Base-by-base conservation (phyloP, 805 yeast genomes). In the Cyberlindnera suaveolens region DNA sequence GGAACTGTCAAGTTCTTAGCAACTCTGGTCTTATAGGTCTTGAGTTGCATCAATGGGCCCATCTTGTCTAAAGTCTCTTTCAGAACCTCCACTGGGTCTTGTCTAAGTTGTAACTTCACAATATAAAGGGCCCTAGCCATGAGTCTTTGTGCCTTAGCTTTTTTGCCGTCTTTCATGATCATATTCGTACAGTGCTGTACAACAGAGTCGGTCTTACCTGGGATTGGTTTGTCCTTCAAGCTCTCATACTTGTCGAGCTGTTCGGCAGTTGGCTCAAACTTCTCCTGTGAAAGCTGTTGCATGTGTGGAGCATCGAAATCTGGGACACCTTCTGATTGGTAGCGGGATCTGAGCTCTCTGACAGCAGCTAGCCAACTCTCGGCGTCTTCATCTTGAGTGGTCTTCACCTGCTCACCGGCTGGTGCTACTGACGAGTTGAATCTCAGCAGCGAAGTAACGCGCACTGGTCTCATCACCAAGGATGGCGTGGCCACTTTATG, bases 141-240 rank as follows among this genome's bases (percentile, higher is more conserved):
- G 39, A 74, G 71, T 53, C 75, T 82, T 59, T 82, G 82, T 0
- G 98, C 97, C 39, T 72, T 68, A 43, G 85, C 77, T 63, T 90
- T 93, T 63, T 82, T 81, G 35, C 99, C 99, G 60, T 87, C 82
- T 59, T 86, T 80, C 98, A 93, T 93, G 48, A 93, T 80, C 68
- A 89, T 72, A 60, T 89, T 89, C 42, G 86, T 82, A 57, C 93
- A 77, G 53, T 85, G 82, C 39, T 81, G 80, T 39, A 90, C 70
- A 17, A 81, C 76, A n/a, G 85, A 83, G 54, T 88, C 93, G 36
- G 67, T 65, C 50, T 72, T 70, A 23, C 68, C 57, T 23, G 96
- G 95, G 27, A 87, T 66, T 11, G 77, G 74, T 47, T 68, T 66
- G 34, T 63, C 68, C 45, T 72, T 66, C 40, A 82, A 65, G 11